These are phyloP conservation scores for Fagus sylvatica DNA, from an alignment of 306 rosid species.

Conservation along the genomic window DNA sequence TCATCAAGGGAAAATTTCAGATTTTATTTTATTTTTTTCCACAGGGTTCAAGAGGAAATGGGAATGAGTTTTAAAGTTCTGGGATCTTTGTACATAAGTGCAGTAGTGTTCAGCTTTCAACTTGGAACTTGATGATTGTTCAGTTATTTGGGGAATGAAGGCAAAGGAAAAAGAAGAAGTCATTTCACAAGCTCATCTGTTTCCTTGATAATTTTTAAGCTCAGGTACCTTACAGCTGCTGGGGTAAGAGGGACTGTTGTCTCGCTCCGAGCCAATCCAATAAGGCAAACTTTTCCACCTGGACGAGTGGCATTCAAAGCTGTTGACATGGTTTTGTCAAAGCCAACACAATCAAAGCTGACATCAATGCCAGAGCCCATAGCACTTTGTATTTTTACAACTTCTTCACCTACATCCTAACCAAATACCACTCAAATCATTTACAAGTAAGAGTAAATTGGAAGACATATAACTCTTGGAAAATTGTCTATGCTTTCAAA, in stretches of 20 bases:
- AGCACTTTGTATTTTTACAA: constrained; percentile 25
- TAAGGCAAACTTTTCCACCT: constrained; percentile 51
- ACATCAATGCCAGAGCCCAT: constrained; percentile 36
- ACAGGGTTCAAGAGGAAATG: neutral
- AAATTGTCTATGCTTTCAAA: neutral
- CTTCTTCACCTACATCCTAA: constrained; percentile 40
- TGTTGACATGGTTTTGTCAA: constrained; percentile 42
- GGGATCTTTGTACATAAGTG: neutral
- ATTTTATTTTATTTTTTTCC: no score
- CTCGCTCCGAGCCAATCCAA: constrained; percentile 37
- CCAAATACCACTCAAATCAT: neutral
- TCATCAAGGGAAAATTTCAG: neutral
- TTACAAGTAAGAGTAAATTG: neutral
- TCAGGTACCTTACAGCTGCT: constrained; percentile 35
- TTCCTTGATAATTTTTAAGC: neutral
- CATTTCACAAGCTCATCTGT: neutral
- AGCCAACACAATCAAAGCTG: constrained; percentile 46
- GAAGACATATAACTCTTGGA: neutral
- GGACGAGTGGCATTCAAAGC: constrained; percentile 37
- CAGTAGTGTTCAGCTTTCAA: neutral
- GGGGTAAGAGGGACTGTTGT: constrained; percentile 38
- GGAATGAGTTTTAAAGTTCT: neutral
- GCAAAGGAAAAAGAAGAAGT: neutral
- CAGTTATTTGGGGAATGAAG: neutral
- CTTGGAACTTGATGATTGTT: neutral